These are phyloP conservation scores for Dictyostelium firmibasis DNA, from an alignment of 78 protist genomes.

Conservation along the genomic window DNA sequence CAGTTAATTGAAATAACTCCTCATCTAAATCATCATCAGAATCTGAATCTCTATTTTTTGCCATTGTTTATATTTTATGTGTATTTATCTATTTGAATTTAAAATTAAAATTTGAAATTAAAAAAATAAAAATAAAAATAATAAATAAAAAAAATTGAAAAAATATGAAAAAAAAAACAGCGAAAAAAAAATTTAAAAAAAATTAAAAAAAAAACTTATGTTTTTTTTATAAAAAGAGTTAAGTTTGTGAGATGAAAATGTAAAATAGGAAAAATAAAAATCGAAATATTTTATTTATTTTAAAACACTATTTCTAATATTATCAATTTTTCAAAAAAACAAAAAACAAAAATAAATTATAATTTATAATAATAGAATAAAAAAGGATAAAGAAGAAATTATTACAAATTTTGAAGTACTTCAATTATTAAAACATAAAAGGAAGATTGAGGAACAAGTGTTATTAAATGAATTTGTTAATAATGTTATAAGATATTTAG, in stretches of 20 bases:
- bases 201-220: too few relatives aligned
- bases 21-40: conserved; percentile 45
- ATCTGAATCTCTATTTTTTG: conserved; percentile 25
- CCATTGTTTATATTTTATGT: background rate
- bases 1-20: conserved; percentile 22
- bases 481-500: background rate
- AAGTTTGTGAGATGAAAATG: background rate
- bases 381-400: conserved; percentile 35
- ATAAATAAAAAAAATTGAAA: background rate
- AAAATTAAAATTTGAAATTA: background rate
- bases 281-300: background rate
- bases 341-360: background rate
- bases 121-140: background rate
- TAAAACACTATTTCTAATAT: background rate
- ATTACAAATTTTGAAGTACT: conserved; percentile 62
- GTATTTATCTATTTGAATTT: background rate
- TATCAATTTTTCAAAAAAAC: background rate
- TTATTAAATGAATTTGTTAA: conserved; percentile 45
- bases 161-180: background rate
- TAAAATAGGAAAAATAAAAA: background rate
- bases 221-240: background rate
- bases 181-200: too few relatives aligned
- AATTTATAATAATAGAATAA: background rate
- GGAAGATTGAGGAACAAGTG: conserved; percentile 34
- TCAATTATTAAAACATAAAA: conserved; percentile 42